Conservation (phyloP, 495 filamentous ascomycete genomes). For the Cetradonia linearis region DNA sequence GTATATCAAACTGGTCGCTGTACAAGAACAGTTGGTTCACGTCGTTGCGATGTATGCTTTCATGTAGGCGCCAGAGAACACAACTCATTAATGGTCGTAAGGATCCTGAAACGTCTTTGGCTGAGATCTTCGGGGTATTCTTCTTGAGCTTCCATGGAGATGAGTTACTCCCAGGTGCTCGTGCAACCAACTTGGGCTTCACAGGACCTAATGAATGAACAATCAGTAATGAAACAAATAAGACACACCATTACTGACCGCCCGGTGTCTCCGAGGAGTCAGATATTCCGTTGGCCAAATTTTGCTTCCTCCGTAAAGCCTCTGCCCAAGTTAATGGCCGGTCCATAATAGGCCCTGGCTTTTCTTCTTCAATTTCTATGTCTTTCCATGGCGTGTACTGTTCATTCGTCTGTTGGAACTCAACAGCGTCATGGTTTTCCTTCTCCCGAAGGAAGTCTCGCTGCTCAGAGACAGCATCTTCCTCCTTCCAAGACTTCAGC, state of each 20-base stretch:
- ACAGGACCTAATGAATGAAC: conserved; percentile 14
- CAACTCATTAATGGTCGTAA: conserved; percentile 22
- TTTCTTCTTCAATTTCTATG: conserved; percentile 21
- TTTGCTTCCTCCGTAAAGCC: conserved; percentile 23
- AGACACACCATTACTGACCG: conserved; percentile 12
- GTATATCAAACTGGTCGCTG: conserved; percentile 15
- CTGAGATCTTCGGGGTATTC: conserved; percentile 21
- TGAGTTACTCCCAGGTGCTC: conserved; percentile 10
- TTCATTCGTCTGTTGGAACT: conserved; percentile 19
- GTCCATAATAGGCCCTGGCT: conserved; percentile 12
- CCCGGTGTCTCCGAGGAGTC: conserved; percentile 11
- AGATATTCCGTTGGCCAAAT: conserved; percentile 10
- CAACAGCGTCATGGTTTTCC: conserved; percentile 19
- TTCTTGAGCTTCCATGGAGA: conserved; percentile 25
- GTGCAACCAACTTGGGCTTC: conserved; percentile 24
- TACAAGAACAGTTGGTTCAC: conserved; percentile 18
- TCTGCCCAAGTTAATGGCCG: conserved; percentile 21
- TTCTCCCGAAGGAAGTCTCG: conserved; percentile 16
- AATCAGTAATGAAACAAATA: not conserved
- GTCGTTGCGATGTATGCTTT: conserved; percentile 22
- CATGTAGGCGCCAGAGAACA: conserved; percentile 24
- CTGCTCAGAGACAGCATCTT: conserved; percentile 13
- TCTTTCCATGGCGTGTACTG: conserved; percentile 25
- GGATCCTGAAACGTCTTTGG: conserved; percentile 19
- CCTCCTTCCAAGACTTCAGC: conserved; percentile 17